Conservation (phyloP, 2,329 filamentous ascomycete genomes). For the Cladosporium sp. region DNA sequence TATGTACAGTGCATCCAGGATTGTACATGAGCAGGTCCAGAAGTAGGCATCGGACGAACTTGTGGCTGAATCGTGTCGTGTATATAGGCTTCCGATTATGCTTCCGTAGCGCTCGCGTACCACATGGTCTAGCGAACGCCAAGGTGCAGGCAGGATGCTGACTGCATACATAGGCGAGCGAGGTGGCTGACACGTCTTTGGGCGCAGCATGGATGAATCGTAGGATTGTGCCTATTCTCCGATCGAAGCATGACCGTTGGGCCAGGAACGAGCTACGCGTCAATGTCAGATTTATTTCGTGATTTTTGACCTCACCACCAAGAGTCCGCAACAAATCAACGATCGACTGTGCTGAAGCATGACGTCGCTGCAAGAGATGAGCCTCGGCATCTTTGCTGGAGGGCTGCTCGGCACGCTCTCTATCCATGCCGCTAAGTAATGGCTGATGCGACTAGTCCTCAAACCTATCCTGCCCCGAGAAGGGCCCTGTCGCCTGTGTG, state of each 20-base stretch:
- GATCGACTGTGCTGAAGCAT: background rate
- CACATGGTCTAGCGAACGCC: too few species aligned
- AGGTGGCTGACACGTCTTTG: too few species aligned
- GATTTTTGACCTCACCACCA: background rate
- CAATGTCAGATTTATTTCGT: background rate
- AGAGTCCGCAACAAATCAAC: background rate
- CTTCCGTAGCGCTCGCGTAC: too few species aligned
- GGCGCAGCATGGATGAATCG: too few species aligned
- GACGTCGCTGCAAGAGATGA: background rate
- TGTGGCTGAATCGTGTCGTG: too few species aligned
- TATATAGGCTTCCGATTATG: too few species aligned
- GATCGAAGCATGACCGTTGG: too few species aligned
- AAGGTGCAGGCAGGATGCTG: too few species aligned
- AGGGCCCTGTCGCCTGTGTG: background rate
- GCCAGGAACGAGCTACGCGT: background rate
- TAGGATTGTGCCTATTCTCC: too few species aligned
- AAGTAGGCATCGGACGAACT: too few species aligned
- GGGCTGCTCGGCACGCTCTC: background rate
- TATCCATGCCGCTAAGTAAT: background rate
- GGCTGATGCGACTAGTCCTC: slow-evolving; percentile 5
- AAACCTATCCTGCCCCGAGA: slow-evolving; percentile 5
- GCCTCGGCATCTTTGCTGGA: slow-evolving; percentile 7
- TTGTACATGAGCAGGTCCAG: background rate
- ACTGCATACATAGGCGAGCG: too few species aligned
- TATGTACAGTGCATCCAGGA: too few species aligned